phyloP scores from a whole-genome alignment of 2,329 filamentous ascomycete genomes.

The Rhynchosporium graminicola region DNA sequence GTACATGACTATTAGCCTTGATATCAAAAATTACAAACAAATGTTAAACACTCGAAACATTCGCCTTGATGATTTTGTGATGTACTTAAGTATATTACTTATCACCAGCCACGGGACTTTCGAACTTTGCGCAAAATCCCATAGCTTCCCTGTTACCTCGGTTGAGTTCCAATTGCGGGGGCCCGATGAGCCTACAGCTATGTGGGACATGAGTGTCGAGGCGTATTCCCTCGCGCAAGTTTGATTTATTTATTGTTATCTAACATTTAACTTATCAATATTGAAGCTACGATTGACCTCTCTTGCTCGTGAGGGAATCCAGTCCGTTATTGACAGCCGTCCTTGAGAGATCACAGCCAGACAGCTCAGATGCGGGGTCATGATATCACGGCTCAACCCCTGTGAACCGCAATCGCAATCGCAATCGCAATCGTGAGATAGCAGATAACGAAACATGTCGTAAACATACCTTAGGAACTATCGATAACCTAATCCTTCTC shows the following conservation, averaged over 20 bases:
- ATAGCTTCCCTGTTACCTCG: not conserved
- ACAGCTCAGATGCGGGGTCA: too few species aligned
- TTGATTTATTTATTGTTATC: too few species aligned
- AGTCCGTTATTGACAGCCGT: too few species aligned
- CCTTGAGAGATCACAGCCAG: too few species aligned
- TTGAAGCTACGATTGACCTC: too few species aligned
- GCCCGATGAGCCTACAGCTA: conserved; percentile 6
- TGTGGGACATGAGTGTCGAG: not conserved
- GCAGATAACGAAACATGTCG: too few species aligned
- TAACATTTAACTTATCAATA: too few species aligned
- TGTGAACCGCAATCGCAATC: too few species aligned
- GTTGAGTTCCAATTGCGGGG: not conserved
- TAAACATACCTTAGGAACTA: not conserved
- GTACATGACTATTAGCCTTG: conserved; percentile 30
- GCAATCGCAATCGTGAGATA: too few species aligned
- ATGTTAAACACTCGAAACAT: not conserved
- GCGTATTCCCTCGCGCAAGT: not conserved
- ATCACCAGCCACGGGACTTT: conserved; percentile 3
- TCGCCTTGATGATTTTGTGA: not conserved
- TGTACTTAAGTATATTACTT: not conserved
- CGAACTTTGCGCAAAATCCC: not conserved
- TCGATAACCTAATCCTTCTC: conserved; percentile 2
- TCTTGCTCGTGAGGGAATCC: too few species aligned
- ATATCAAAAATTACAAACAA: conserved; percentile 22
- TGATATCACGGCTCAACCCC: too few species aligned